These are phyloP conservation scores for Aspergillus taichungensis DNA, from an alignment of 495 filamentous ascomycete genomes.

Conservation along the genomic window DNA sequence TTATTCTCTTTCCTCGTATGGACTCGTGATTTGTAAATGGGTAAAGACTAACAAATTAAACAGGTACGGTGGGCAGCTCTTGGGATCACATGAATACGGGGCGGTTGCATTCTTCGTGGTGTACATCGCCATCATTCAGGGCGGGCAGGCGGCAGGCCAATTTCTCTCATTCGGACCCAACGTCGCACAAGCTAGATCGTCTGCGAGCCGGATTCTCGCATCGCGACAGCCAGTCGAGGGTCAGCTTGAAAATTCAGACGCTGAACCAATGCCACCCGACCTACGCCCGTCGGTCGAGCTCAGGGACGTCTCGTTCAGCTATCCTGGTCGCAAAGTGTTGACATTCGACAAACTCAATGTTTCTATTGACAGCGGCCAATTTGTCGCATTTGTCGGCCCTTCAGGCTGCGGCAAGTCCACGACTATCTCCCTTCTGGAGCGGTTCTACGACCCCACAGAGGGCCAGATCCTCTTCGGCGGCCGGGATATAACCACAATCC, in stretches of 20 bases:
- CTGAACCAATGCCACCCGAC: not conserved
- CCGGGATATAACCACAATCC: constrained; percentile 38
- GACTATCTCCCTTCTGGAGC: constrained; percentile 53
- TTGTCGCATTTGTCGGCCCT: constrained; percentile 60
- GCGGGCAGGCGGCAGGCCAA: constrained; percentile 44
- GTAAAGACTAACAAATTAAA: not conserved
- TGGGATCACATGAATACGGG: constrained; percentile 42
- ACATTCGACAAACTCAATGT: constrained; percentile 38
- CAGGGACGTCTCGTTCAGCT: constrained; percentile 49
- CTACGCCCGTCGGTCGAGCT: constrained; percentile 22
- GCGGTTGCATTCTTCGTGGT: constrained; percentile 47
- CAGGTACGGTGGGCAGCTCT: constrained; percentile 45
- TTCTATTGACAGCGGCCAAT: constrained; percentile 53
- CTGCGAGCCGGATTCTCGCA: constrained; percentile 45
- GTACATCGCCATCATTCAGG: constrained; percentile 51
- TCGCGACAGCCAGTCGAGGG: no score
- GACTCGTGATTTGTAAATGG: not conserved
- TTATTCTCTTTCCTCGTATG: not conserved
- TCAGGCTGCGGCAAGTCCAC: constrained; percentile 69
- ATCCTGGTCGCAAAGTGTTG: constrained; percentile 42
- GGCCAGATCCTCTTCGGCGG: constrained; percentile 48
- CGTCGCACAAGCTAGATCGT: constrained; percentile 48
- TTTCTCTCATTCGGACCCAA: constrained; percentile 42
- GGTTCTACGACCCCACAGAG: constrained; percentile 49
- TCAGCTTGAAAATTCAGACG: not conserved